Conservation (phyloP, 1,284 basidiomycete species). For the Agaricales sp. region DNA sequence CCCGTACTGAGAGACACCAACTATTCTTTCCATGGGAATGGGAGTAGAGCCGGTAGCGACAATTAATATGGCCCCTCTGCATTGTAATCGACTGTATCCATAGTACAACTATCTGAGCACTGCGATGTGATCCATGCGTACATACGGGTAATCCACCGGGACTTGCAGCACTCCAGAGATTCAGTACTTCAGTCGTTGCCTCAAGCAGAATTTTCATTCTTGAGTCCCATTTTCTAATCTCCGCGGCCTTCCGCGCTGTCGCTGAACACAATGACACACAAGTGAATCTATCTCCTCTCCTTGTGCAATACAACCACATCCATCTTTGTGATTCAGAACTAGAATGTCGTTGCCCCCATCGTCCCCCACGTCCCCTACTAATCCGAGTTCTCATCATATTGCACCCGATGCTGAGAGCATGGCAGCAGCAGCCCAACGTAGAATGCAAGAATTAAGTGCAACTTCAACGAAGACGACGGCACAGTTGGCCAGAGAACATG, state of each 20-base stretch:
- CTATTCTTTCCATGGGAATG: not conserved
- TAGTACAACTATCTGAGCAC: no score
- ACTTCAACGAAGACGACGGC: constrained; percentile 11
- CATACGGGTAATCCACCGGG: no score
- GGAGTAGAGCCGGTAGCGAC: not conserved
- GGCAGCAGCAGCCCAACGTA: not conserved
- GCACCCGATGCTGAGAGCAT: not conserved
- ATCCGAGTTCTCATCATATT: not conserved
- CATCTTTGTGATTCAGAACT: no score
- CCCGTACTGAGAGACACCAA: not conserved
- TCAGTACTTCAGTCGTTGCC: no score
- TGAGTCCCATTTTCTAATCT: no score
- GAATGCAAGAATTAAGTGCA: not conserved
- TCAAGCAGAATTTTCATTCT: no score
- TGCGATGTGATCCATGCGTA: no score
- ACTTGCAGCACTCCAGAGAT: no score
- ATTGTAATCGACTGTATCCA: no score
- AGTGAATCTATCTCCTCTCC: not conserved
- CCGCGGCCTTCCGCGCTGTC: no score
- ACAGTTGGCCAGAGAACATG: constrained; percentile 44
- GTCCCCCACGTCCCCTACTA: not conserved
- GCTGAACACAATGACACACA: not conserved
- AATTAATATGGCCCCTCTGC: no score
- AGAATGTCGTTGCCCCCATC: not conserved
- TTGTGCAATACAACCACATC: no score